phyloP scores from a whole-genome alignment of 208 protist genomes.

The Trypanosoma vivax region DNA sequence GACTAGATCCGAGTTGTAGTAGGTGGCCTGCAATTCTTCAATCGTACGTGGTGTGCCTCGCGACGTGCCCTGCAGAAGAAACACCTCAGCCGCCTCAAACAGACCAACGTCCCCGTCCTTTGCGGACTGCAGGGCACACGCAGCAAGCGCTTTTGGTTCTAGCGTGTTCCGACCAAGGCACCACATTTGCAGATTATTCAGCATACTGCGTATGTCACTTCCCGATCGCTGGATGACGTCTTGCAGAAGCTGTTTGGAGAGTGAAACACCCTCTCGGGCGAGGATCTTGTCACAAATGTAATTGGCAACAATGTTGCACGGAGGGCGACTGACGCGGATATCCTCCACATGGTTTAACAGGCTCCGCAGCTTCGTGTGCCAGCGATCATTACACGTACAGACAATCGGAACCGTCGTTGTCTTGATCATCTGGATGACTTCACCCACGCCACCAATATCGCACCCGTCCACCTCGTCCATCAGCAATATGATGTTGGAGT shows the following conservation, averaged over 20 bases:
- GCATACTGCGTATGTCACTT: slow-evolving; percentile 95
- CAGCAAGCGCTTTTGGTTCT: slow-evolving; percentile 57
- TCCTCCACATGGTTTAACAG: slow-evolving; percentile 95
- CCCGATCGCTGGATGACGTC: slow-evolving; percentile 85
- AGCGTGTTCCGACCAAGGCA: slow-evolving; percentile 44
- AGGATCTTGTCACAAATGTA: slow-evolving; percentile 85
- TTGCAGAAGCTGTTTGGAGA: slow-evolving; percentile 83
- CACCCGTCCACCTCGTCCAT: slow-evolving; percentile 99
- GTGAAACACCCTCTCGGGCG: slow-evolving; percentile 81
- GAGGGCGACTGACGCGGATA: slow-evolving; percentile 89
- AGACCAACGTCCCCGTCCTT: slow-evolving; percentile 91
- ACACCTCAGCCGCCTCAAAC: slow-evolving; percentile 87
- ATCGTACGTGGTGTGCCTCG: slow-evolving; percentile 50
- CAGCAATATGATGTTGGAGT: slow-evolving; percentile 86
- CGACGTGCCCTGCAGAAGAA: slow-evolving; percentile 75
- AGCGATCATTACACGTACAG: slow-evolving; percentile 99
- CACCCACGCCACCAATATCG: slow-evolving; percentile 96
- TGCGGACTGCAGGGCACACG: slow-evolving; percentile 53
- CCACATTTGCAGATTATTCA: slow-evolving; percentile 96
- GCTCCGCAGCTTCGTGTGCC: slow-evolving; percentile 88
- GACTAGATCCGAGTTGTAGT: slow-evolving; percentile 90
- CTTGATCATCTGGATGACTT: slow-evolving; percentile 95
- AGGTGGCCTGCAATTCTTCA: slow-evolving; percentile 76
- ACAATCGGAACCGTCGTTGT: slow-evolving; percentile 93
- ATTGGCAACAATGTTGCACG: slow-evolving; percentile 79